Evolutionary conservation across 2,329 filamentous ascomycete genomes (phyloP).

Genomic region (Trichoderma simmonsii): DNA sequence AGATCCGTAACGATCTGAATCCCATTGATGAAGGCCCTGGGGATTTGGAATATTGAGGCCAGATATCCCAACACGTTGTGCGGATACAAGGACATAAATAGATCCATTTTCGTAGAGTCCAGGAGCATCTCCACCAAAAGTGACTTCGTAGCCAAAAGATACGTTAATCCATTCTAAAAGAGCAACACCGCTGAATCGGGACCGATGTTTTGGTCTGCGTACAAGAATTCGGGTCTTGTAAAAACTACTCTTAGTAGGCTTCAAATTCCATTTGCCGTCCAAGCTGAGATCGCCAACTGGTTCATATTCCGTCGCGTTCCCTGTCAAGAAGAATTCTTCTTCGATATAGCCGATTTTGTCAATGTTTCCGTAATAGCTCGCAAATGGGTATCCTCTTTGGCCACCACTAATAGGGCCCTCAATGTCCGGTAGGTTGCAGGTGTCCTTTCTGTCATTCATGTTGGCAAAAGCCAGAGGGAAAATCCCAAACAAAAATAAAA

Average conservation of each 20-base stretch:
- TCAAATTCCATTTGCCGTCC: background rate
- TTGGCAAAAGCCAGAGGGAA: background rate
- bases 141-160: background rate
- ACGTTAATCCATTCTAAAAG: background rate
- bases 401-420: background rate
- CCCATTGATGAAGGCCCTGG: background rate
- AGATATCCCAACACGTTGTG: background rate
- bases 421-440: background rate
- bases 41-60: background rate
- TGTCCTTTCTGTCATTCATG: background rate
- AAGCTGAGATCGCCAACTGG: background rate
- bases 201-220: background rate
- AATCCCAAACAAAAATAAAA: background rate
- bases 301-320: background rate
- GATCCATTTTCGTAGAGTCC: background rate
- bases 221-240: background rate
- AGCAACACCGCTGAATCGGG: background rate
- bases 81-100: background rate
- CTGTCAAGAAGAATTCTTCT: background rate
- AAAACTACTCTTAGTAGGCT: background rate
- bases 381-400: background rate
- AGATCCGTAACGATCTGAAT: background rate
- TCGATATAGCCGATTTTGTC: background rate
- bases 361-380: background rate
- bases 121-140: background rate